phyloP scores from a whole-genome alignment of 2,329 filamentous ascomycete species.

The Aspergillus quadrilineatus region DNA sequence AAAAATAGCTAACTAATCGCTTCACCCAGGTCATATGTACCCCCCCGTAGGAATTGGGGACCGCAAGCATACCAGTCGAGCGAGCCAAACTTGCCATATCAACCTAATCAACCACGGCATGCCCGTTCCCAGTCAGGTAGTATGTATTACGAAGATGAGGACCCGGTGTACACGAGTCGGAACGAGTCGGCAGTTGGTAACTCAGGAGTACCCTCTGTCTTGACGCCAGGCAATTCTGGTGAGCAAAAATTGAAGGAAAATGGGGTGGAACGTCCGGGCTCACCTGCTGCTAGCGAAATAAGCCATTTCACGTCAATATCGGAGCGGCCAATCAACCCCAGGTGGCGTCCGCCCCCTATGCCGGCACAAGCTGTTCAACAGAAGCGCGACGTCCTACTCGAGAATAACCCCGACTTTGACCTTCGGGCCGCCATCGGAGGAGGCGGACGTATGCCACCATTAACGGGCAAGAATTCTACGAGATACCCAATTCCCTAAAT shows the following conservation, averaged over 20 bases:
- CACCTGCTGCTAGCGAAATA: constrained; percentile 73
- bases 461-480: constrained; percentile 21
- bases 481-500: constrained; percentile 28
- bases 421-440: constrained; percentile 51
- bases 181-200: constrained; percentile 30
- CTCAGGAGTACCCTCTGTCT: constrained; percentile 33
- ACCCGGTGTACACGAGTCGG: constrained; percentile 71
- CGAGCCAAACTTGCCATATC: constrained; percentile 22
- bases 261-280: constrained; percentile 62
- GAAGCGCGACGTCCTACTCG: constrained; percentile 71
- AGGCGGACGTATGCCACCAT: constrained; percentile 29
- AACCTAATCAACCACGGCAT: constrained; percentile 25
- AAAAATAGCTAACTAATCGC: neutral
- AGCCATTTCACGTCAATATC: constrained; percentile 89
- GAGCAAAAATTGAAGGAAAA: constrained; percentile 48
- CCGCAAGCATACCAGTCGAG: constrained; percentile 16
- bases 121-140: constrained; percentile 37
- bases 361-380: constrained; percentile 51
- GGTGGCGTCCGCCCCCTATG: constrained; percentile 62
- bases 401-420: constrained; percentile 82
- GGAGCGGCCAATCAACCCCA: constrained; percentile 82
- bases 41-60: constrained; percentile 48
- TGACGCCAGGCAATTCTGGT: constrained; percentile 42
- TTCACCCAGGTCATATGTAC: constrained; percentile 38
- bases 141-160: constrained; percentile 88